Conservation (phyloP, 1,284 basidiomycete species). For the Acaromyces ingoldii region DNA sequence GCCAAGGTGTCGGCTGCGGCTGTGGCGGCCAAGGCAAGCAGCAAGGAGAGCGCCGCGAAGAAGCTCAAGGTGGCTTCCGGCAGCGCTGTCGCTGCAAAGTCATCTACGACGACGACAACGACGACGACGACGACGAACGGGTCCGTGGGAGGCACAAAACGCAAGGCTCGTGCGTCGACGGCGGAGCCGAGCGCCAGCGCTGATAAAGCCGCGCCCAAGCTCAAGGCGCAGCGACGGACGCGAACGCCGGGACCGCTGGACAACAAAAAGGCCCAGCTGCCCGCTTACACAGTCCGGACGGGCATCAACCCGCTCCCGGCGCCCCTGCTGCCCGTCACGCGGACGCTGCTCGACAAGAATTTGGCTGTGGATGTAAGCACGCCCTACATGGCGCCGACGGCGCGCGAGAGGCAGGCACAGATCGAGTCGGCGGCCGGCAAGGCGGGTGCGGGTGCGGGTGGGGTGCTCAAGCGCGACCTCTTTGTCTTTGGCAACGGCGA, state of each 20-base stretch:
- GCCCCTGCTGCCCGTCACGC: slow-evolving; percentile 5
- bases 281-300: slow-evolving; percentile 1
- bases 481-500: slow-evolving; percentile 50
- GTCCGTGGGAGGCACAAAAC: background rate
- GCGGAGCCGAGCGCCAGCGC: background rate
- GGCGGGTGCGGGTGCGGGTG: background rate
- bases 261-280: background rate
- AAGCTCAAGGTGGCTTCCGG: no score
- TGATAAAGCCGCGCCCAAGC: background rate
- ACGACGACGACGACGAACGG: no score
- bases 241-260: background rate
- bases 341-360: background rate
- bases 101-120: no score
- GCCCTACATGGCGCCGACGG: background rate
- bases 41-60: no score
- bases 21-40: no score
- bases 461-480: slow-evolving; percentile 16
- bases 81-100: no score
- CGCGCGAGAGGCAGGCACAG: no score
- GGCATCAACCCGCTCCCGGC: slow-evolving; percentile 8
- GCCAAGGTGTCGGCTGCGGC: no score
- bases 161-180: background rate
- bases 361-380: background rate
- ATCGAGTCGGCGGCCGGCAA: background rate
- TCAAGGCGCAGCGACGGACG: background rate